Evolutionary conservation across 2,329 filamentous ascomycete species (phyloP).

Genomic region (Pochonia chlamydosporia): DNA sequence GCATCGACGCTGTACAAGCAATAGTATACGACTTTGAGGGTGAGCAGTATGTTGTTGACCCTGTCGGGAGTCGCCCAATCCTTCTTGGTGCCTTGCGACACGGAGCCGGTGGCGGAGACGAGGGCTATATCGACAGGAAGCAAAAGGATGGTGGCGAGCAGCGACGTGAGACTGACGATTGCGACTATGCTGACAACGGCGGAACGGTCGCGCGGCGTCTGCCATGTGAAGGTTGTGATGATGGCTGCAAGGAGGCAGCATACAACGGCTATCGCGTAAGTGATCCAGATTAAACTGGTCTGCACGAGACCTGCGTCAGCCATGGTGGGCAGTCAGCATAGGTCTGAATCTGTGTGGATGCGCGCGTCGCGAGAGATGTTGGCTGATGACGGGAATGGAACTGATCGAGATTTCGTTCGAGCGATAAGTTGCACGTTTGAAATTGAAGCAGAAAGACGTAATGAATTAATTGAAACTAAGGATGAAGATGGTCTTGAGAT

Average conservation of each 20-base stretch:
- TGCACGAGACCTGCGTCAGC: conserved; percentile 62
- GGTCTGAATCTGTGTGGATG: background rate
- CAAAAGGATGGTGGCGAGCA: conserved; percentile 87
- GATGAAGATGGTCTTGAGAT: background rate
- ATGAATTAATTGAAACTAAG: background rate
- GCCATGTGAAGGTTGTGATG: conserved; percentile 87
- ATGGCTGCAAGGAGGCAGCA: conserved; percentile 71
- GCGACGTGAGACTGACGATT: conserved; percentile 77
- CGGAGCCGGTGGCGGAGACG: conserved; percentile 79
- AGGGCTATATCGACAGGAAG: conserved; percentile 94
- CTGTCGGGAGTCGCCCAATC: conserved; percentile 86
- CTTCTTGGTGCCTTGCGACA: conserved; percentile 75
- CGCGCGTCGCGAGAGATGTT: background rate
- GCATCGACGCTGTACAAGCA: conserved; percentile 87
- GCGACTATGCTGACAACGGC: conserved; percentile 75
- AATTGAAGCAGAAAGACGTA: background rate
- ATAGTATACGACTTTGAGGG: conserved; percentile 88
- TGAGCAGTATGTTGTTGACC: conserved; percentile 71
- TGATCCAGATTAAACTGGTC: conserved; percentile 88
- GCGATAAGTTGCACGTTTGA: no score
- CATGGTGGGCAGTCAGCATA: conserved; percentile 20
- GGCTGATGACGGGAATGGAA: background rate
- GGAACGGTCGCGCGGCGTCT: conserved; percentile 81
- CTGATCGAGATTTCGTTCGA: no score
- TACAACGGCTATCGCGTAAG: conserved; percentile 77